These are phyloP conservation scores for Eucalyptus curtisii DNA, from an alignment of 345 rosid genomes.

Conservation along the genomic window DNA sequence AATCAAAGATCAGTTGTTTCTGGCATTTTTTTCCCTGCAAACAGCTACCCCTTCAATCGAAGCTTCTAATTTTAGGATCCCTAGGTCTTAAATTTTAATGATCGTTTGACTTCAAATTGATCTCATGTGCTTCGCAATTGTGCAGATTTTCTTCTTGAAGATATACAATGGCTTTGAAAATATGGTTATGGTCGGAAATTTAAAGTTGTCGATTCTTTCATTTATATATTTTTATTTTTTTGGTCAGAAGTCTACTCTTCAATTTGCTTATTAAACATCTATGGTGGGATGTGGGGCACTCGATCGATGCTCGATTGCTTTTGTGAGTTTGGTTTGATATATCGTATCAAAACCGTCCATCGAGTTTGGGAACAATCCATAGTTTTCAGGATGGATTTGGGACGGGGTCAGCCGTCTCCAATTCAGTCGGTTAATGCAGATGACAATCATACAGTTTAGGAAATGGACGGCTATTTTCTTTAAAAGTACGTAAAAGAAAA, in stretches of 20 bases:
- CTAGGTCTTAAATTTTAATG: neutral
- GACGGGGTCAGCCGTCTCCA: no score
- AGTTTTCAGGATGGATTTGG: neutral
- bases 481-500: no score
- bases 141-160: neutral
- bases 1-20: neutral
- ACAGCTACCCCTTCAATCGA: neutral
- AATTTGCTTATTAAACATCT: neutral
- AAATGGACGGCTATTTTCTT: no score
- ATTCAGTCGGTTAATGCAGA: no score
- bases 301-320: neutral
- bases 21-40: neutral
- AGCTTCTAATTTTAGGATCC: neutral
- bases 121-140: neutral
- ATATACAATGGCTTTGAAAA: neutral
- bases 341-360: neutral
- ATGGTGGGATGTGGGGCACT: no score
- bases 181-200: neutral
- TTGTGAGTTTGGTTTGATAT: neutral
- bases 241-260: neutral
- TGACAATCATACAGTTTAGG: no score
- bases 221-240: no score
- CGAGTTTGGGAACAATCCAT: neutral
- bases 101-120: neutral
- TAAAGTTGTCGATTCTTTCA: neutral